Conservation (phyloP, 768 basidiomycete species). For the Boletus eberwhitei region DNA sequence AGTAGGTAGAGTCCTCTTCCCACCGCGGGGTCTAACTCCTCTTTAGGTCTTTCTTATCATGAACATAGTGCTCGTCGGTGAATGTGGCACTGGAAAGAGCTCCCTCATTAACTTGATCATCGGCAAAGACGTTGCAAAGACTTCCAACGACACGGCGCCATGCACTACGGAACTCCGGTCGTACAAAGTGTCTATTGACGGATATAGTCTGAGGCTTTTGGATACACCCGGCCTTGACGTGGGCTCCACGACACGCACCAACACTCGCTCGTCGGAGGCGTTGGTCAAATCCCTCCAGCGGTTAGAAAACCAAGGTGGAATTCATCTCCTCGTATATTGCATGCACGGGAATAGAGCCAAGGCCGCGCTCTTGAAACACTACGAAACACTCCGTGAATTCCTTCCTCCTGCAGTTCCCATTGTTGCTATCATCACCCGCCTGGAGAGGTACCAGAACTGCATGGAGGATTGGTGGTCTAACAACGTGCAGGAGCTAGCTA, state of each 20-base stretch:
- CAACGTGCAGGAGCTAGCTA: slow-evolving; percentile 9
- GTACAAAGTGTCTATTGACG: slow-evolving; percentile 14
- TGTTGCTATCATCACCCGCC: slow-evolving; percentile 15
- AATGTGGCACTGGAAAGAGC: slow-evolving; percentile 26
- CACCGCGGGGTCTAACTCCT: not conserved
- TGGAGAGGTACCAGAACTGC: slow-evolving; percentile 16
- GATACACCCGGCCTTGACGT: slow-evolving; percentile 18
- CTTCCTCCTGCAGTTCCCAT: slow-evolving; percentile 13
- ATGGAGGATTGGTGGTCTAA: slow-evolving; percentile 27
- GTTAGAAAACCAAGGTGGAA: slow-evolving; percentile 1
- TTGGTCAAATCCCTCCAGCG: slow-evolving; percentile 6
- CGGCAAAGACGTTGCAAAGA: slow-evolving; percentile 6
- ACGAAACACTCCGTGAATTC: slow-evolving; percentile 6
- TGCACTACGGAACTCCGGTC: slow-evolving; percentile 12
- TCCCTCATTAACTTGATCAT: slow-evolving; percentile 24
- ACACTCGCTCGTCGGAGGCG: not conserved
- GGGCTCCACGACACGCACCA: slow-evolving; percentile 5
- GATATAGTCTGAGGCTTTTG: slow-evolving; percentile 11
- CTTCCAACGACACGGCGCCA: slow-evolving; percentile 19
- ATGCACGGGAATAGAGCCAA: slow-evolving; percentile 21
- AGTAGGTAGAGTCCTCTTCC: not conserved
- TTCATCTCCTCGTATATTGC: slow-evolving; percentile 24
- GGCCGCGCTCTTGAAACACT: slow-evolving; percentile 13
- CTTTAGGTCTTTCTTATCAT: slow-evolving; percentile 3
- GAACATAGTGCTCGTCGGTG: slow-evolving; percentile 25